These are phyloP conservation scores for Scytalidium lignicola DNA, from an alignment of 2,329 filamentous ascomycete species.

Conservation along the genomic window DNA sequence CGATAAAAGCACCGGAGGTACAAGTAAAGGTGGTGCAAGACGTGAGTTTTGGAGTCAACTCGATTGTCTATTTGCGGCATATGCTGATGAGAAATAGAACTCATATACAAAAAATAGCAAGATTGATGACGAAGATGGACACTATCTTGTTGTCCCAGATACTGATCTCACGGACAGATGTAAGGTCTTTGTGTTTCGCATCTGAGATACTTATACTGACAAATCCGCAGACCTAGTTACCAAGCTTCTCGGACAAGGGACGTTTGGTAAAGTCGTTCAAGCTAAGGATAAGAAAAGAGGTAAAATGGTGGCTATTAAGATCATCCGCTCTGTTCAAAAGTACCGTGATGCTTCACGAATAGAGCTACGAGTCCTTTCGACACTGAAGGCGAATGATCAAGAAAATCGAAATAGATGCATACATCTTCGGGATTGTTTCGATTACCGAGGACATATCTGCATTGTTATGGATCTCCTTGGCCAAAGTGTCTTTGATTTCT, in stretches of 20 bases:
- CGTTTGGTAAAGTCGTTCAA: constrained; percentile 96
- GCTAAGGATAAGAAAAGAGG: constrained; percentile 74
- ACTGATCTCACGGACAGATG: constrained; percentile 84
- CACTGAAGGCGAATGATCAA: constrained; percentile 83
- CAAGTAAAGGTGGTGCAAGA: constrained; percentile 57
- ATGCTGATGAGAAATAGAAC: constrained; percentile 23
- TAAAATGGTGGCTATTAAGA: constrained; percentile 87
- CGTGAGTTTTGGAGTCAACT: constrained; percentile 41
- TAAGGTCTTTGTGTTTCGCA: constrained; percentile 43
- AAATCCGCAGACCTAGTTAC: constrained; percentile 68
- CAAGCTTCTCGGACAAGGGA: constrained; percentile 89
- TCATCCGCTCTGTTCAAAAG: constrained; percentile 96
- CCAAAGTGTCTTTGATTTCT: constrained; percentile 96
- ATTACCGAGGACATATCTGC: constrained; percentile 96
- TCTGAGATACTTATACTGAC: constrained; percentile 20
- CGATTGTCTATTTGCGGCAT: background rate
- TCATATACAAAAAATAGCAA: constrained; percentile 57
- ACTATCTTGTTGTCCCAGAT: constrained; percentile 90
- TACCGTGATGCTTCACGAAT: constrained; percentile 95
- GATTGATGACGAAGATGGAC: constrained; percentile 92
- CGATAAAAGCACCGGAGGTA: constrained; percentile 84
- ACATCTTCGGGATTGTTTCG: constrained; percentile 92
- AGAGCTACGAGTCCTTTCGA: constrained; percentile 87
- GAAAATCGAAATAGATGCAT: constrained; percentile 95
- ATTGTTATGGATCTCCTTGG: constrained; percentile 73